These are phyloP conservation scores for Aureobasidium leucospermi DNA, from an alignment of 2,329 filamentous ascomycete species.

Conservation along the genomic window DNA sequence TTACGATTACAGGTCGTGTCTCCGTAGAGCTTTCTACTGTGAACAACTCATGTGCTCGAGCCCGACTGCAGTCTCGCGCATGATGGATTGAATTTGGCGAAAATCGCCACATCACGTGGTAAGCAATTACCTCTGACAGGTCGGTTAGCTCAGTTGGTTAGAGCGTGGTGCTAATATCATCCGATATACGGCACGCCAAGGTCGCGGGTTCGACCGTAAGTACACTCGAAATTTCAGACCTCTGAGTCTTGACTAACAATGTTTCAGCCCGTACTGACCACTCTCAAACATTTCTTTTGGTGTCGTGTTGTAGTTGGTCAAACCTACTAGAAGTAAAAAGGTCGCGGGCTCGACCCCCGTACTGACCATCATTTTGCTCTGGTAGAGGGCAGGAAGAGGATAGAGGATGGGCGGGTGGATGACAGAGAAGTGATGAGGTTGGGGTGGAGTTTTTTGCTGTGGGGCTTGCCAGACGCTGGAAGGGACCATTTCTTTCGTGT, in stretches of 20 bases:
- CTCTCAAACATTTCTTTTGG: too few relatives aligned
- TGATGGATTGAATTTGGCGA: too few relatives aligned
- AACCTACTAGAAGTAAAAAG: not conserved
- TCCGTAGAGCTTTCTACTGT: too few relatives aligned
- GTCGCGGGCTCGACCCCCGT: slow-evolving; percentile 7
- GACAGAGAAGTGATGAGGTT: not conserved
- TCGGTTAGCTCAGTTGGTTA: slow-evolving; percentile 12
- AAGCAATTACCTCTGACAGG: not conserved
- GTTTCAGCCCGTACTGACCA: too few relatives aligned
- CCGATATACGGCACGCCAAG: not conserved
- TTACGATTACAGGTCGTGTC: too few relatives aligned
- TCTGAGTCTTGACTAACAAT: too few relatives aligned
- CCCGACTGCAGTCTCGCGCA: too few relatives aligned
- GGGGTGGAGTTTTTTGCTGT: not conserved
- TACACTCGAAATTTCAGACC: too few relatives aligned
- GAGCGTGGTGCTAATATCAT: slow-evolving; percentile 9
- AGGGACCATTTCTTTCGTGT: too few relatives aligned
- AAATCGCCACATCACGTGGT: not conserved
- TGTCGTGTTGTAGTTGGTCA: too few relatives aligned
- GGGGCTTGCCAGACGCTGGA: too few relatives aligned
- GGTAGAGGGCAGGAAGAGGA: not conserved
- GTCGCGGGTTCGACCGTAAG: slow-evolving; percentile 2
- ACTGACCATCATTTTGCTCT: not conserved
- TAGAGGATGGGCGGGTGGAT: not conserved
- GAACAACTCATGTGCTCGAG: too few relatives aligned